Conservation (phyloP, 2,329 filamentous ascomycete species). For the Blastomyces parvus region DNA sequence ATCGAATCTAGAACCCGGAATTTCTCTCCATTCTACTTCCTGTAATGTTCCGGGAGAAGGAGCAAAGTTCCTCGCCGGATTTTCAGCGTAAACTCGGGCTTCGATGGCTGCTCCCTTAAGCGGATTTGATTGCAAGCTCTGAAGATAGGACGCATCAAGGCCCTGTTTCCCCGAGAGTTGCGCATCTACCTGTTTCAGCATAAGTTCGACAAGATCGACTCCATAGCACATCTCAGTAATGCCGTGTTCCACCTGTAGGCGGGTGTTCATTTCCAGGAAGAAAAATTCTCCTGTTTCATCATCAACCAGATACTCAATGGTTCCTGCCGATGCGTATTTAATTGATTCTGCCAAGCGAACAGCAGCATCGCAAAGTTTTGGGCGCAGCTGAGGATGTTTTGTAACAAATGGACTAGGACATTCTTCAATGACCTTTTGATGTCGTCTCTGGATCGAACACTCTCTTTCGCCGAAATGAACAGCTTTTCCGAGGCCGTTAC, state of each 20-base stretch:
- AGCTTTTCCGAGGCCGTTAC: constrained; percentile 67
- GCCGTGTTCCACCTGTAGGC: constrained; percentile 50
- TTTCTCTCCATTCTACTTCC: constrained; percentile 46
- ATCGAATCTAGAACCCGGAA: constrained; percentile 47
- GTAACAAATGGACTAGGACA: constrained; percentile 64
- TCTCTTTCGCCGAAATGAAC: constrained; percentile 82
- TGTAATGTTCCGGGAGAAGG: constrained; percentile 53
- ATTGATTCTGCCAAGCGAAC: constrained; percentile 53
- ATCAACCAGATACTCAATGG: constrained; percentile 84
- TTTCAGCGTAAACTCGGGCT: constrained; percentile 49
- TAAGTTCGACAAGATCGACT: constrained; percentile 47
- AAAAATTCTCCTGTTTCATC: constrained; percentile 71
- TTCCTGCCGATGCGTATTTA: constrained; percentile 74
- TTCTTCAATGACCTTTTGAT: constrained; percentile 88
- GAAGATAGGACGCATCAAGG: constrained; percentile 34
- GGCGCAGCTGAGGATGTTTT: constrained; percentile 48
- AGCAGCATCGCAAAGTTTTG: constrained; percentile 56
- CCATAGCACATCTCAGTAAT: constrained; percentile 50
- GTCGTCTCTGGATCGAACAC: constrained; percentile 75
- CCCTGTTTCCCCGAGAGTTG: constrained; percentile 39
- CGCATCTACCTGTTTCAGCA: constrained; percentile 48
- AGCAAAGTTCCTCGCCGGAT: constrained; percentile 49
- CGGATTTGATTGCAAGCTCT: constrained; percentile 33
- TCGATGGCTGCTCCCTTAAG: constrained; percentile 45
- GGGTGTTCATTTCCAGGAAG: constrained; percentile 52